These are phyloP conservation scores for Aspergillus texensis DNA, from an alignment of 2,329 filamentous ascomycete species.

Conservation along the genomic window DNA sequence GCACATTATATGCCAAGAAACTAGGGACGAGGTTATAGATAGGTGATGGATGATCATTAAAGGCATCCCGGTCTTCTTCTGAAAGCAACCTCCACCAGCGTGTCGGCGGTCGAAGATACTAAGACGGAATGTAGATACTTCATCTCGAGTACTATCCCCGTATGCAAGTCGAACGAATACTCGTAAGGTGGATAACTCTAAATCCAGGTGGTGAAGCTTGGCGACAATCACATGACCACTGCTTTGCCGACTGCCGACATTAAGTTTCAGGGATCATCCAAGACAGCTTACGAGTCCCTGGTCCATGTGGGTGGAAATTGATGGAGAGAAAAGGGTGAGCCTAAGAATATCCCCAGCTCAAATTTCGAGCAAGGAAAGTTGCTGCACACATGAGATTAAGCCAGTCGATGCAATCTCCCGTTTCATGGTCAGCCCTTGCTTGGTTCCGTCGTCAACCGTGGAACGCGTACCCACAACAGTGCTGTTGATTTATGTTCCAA, in stretches of 20 bases:
- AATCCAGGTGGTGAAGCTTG: background rate
- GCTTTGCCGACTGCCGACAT: background rate
- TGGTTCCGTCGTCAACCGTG: constrained; percentile 19
- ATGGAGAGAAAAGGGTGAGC: background rate
- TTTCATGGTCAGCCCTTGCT: constrained; percentile 2
- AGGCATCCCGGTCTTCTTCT: background rate
- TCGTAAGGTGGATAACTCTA: background rate
- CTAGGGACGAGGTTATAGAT: too few relatives aligned
- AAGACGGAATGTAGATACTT: background rate
- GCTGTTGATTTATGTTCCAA: constrained; percentile 16
- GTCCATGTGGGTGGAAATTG: background rate
- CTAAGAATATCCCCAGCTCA: background rate
- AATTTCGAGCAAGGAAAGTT: background rate
- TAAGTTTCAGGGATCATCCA: constrained; percentile 7
- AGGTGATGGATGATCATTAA: background rate
- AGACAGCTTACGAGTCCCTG: constrained; percentile 10
- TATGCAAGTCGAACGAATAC: background rate
- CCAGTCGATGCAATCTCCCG: background rate
- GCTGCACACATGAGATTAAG: background rate
- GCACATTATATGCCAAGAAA: too few relatives aligned
- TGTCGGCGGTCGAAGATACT: too few relatives aligned
- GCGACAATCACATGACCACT: constrained; percentile 4
- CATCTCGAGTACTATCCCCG: background rate
- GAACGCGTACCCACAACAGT: constrained; percentile 18
- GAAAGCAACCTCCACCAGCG: too few relatives aligned